These are phyloP conservation scores for Ustanciosporium gigantosporum DNA, from an alignment of 1,284 basidiomycete genomes.

Conservation along the genomic window DNA sequence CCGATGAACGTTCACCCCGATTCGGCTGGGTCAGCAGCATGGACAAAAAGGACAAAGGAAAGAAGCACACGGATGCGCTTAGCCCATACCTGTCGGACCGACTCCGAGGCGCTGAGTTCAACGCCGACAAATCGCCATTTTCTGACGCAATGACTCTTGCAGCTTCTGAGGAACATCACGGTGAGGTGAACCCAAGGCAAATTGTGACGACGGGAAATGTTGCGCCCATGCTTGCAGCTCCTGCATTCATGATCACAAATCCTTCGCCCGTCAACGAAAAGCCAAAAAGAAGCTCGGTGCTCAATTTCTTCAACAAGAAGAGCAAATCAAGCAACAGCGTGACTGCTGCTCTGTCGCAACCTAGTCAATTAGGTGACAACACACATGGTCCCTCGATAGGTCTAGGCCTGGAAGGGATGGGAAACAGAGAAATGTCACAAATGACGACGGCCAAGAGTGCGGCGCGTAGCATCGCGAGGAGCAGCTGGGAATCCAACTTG, in stretches of 20 bases:
- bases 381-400: constrained; percentile 25
- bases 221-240: neutral
- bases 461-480: constrained; percentile 33
- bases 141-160: constrained; percentile 33
- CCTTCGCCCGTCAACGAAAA: constrained; percentile 27
- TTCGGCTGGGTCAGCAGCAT: constrained; percentile 22
- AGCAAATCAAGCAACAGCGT: constrained; percentile 1
- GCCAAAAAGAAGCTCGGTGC: constrained; percentile 15
- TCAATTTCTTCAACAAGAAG: constrained; percentile 12
- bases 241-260: constrained; percentile 21
- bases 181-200: constrained; percentile 7
- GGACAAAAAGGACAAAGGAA: constrained; percentile 9
- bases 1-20: constrained; percentile 25
- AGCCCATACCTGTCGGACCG: constrained; percentile 25
- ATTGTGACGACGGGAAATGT: constrained; percentile 7
- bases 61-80: constrained; percentile 5
- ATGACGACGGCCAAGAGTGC: constrained; percentile 31
- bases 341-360: no score
- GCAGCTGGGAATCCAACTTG: constrained; percentile 46
- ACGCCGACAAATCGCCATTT: constrained; percentile 15
- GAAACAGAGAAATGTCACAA: constrained; percentile 24
- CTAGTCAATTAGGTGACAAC: no score
- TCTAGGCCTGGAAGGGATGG: constrained; percentile 31
- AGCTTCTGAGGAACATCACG: constrained; percentile 22
- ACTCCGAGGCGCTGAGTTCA: neutral